phyloP scores from a whole-genome alignment of 192 early-diverging fungal species.

The Irineochytrium annulatum region DNA sequence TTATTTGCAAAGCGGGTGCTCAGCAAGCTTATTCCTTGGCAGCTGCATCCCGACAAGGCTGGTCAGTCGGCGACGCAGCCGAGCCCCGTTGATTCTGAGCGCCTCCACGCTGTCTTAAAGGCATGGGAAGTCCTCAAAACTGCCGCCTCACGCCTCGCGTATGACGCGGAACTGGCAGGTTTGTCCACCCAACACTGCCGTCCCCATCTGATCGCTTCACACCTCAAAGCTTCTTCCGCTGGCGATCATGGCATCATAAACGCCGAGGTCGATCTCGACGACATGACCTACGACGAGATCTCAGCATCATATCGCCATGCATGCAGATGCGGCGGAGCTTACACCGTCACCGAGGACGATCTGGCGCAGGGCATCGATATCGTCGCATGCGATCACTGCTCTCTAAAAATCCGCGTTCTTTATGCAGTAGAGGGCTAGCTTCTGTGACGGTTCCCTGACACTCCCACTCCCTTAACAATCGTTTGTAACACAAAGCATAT shows the following conservation, averaged over 20 bases:
- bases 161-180: constrained; percentile 5
- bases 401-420: constrained; percentile 3
- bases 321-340: not conserved
- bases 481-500: too few relatives aligned
- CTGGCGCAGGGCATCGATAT: constrained; percentile 8
- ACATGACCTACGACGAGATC: constrained; percentile 15
- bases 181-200: too few relatives aligned
- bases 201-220: not conserved
- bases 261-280: constrained; percentile 16
- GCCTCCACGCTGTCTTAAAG: constrained; percentile 14
- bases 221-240: too few relatives aligned
- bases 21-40: not conserved
- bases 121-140: constrained; percentile 12
- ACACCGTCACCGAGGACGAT: not conserved
- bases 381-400: constrained; percentile 7
- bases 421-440: constrained; percentile 1
- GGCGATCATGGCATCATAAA: constrained; percentile 5
- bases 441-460: too few relatives aligned
- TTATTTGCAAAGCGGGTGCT: not conserved
- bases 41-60: constrained; percentile 22
- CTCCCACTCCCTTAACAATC: too few relatives aligned
- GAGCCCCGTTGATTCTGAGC: not conserved
- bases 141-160: not conserved
- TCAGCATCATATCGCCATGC: not conserved
- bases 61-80: not conserved